Conservation (phyloP, 805 yeast genomes). For the Ogataea ramenticola region DNA sequence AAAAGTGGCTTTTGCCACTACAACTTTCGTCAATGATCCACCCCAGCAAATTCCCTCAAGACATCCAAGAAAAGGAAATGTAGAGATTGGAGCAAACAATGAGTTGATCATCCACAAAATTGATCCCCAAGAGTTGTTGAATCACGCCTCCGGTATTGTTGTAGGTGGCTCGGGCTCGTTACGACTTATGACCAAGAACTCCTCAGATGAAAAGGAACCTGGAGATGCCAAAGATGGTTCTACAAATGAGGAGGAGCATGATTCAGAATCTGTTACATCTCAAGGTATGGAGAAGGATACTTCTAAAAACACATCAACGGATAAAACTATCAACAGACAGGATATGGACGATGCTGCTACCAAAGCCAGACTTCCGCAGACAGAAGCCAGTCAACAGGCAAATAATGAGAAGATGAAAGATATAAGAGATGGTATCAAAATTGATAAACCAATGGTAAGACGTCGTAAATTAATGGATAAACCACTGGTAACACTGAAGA, state of each 20-base stretch:
- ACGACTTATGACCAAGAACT: no score
- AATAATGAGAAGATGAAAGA: conserved; percentile 13
- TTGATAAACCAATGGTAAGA: conserved; percentile 64
- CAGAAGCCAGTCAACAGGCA: conserved; percentile 3
- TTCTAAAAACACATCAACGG: conserved; percentile 8
- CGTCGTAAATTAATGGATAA: conserved; percentile 24
- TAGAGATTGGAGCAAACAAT: conserved; percentile 30
- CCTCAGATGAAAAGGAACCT: no score
- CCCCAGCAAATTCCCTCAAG: conserved; percentile 93
- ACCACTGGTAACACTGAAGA: conserved; percentile 31
- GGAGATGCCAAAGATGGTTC: conserved; percentile 3
- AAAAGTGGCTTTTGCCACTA: conserved; percentile 73
- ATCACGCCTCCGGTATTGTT: conserved; percentile 59
- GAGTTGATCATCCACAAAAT: conserved; percentile 26
- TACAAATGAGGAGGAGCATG: conserved; percentile 11
- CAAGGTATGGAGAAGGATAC: neutral
- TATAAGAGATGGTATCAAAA: conserved; percentile 31
- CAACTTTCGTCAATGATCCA: conserved; percentile 69
- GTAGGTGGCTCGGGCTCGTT: conserved; percentile 75
- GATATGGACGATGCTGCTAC: conserved; percentile 24
- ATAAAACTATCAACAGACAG: conserved; percentile 21
- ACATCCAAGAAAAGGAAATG: conserved; percentile 74
- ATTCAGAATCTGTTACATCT: conserved; percentile 7
- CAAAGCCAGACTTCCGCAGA: conserved; percentile 12
- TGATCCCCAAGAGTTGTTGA: conserved; percentile 23